Percentiles rank a stretch among this genome's conserved stretches.
Conservation (phyloP, 495 filamentous ascomycete genomes). For the Beverwykella pulmonaria region DNA sequence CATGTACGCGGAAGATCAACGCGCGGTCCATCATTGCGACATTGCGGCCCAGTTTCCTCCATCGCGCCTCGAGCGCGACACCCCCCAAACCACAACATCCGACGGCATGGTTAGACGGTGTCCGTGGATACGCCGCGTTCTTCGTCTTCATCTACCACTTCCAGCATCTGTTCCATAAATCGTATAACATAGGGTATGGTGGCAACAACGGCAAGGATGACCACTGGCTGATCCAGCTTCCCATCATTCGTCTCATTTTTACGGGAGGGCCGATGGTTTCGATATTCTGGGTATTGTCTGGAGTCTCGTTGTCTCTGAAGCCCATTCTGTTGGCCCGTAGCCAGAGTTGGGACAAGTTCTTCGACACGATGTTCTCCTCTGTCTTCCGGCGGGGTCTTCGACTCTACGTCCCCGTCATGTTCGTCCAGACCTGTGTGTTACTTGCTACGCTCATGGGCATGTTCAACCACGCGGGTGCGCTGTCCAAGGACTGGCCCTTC, state of each 20-base stretch:
- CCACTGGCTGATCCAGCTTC: constrained; percentile 59
- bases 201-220: constrained; percentile 50
- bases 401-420: constrained; percentile 63
- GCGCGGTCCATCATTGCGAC: neutral
- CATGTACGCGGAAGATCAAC: neutral
- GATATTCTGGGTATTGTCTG: constrained; percentile 74
- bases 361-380: constrained; percentile 57
- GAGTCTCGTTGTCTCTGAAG: constrained; percentile 68
- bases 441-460: constrained; percentile 56
- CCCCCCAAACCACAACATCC: constrained; percentile 7
- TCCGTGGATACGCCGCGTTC: constrained; percentile 57
- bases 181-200: constrained; percentile 53
- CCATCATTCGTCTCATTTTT: constrained; percentile 64
- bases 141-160: constrained; percentile 61
- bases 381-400: constrained; percentile 66
- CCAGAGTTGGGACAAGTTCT: constrained; percentile 55
- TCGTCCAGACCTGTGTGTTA: constrained; percentile 60
- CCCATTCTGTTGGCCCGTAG: constrained; percentile 62
- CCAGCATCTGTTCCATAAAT: constrained; percentile 56
- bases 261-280: constrained; percentile 71
- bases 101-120: constrained; percentile 48
- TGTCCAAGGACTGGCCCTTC: constrained; percentile 26
- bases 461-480: constrained; percentile 50
- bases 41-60: constrained; percentile 22
- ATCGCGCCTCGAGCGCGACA: neutral